Percentiles rank a stretch among this genome's conserved stretches.
Evolutionary conservation across 768 basidiomycete genomes (phyloP).

Genomic region (Pleurotus pulmonarius): DNA sequence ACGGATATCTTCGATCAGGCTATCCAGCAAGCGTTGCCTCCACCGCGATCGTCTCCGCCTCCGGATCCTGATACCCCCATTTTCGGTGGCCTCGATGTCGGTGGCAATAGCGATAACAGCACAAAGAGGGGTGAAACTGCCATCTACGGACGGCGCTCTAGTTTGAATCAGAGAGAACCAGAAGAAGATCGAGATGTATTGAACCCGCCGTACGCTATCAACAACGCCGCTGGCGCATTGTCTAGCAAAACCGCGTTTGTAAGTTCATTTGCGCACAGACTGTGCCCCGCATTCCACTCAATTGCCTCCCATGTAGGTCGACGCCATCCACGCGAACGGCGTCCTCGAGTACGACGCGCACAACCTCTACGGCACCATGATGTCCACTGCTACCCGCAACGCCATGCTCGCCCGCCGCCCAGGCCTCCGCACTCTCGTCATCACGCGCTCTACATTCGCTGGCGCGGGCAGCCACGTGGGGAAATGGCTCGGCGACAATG

Average conservation of each 20-base stretch:
- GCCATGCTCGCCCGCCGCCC: conserved; percentile 65
- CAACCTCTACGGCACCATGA: conserved; percentile 71
- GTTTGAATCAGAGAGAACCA: conserved; percentile 20
- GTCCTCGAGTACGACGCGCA: conserved; percentile 59
- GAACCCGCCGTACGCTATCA: conserved; percentile 55
- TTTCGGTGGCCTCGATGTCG: conserved; percentile 21
- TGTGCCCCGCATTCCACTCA: neutral
- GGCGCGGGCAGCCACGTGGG: conserved; percentile 66
- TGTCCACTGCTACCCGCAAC: conserved; percentile 57
- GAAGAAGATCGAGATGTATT: conserved; percentile 25
- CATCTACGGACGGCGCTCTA: conserved; percentile 2
- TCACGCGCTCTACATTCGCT: conserved; percentile 72
- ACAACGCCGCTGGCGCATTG: conserved; percentile 51
- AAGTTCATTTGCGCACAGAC: conserved; percentile 14
- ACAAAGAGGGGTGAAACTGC: neutral
- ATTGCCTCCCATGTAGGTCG: conserved; percentile 23
- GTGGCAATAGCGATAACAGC: conserved; percentile 11
- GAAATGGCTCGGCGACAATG: conserved; percentile 73
- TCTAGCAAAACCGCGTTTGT: conserved; percentile 56
- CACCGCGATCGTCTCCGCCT: conserved; percentile 41
- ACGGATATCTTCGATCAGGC: conserved; percentile 59
- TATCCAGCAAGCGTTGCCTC: conserved; percentile 47
- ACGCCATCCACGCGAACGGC: conserved; percentile 53
- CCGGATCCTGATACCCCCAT: conserved; percentile 54
- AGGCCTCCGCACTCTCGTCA: conserved; percentile 55